These are phyloP conservation scores for Juncus inflexus DNA, from an alignment of 176 grass and related monocot species.

Conservation along the genomic window DNA sequence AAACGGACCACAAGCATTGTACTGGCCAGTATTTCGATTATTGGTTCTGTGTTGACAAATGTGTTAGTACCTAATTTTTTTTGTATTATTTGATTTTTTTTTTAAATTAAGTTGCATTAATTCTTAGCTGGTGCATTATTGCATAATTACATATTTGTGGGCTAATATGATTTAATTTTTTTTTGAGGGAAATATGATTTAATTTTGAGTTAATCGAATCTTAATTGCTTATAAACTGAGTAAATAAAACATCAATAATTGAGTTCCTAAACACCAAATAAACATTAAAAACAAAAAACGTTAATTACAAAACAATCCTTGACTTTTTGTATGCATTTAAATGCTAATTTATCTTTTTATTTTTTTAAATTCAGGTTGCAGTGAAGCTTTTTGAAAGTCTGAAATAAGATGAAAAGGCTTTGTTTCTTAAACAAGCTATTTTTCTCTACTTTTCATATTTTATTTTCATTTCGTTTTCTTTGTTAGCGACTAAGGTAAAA, in stretches of 20 bases:
- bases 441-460: not conserved
- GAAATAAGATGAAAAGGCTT: slow-evolving; percentile 29
- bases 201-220: too few species aligned
- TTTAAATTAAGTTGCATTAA: not conserved
- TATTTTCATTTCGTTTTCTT: not conserved
- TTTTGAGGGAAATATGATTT: too few species aligned
- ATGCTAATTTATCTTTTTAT: not conserved
- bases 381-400: slow-evolving; percentile 45
- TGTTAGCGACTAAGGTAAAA: slow-evolving; percentile 2
- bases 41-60: slow-evolving; percentile 58
- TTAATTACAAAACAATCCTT: too few species aligned
- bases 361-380: slow-evolving; percentile 35
- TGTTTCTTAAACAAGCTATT: not conserved
- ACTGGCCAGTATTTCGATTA: slow-evolving; percentile 75
- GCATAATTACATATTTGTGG: too few species aligned
- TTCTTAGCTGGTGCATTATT: too few species aligned
- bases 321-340: not conserved
- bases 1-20: slow-evolving; percentile 66
- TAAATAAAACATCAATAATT: too few species aligned
- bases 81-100: slow-evolving; percentile 23
- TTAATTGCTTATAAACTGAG: too few species aligned
- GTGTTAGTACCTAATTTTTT: slow-evolving; percentile 37
- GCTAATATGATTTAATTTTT: too few species aligned
- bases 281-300: too few species aligned
- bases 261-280: too few species aligned